Base-by-base conservation (phyloP, 306 rosid genomes). In the Inga oerstediana region DNA sequence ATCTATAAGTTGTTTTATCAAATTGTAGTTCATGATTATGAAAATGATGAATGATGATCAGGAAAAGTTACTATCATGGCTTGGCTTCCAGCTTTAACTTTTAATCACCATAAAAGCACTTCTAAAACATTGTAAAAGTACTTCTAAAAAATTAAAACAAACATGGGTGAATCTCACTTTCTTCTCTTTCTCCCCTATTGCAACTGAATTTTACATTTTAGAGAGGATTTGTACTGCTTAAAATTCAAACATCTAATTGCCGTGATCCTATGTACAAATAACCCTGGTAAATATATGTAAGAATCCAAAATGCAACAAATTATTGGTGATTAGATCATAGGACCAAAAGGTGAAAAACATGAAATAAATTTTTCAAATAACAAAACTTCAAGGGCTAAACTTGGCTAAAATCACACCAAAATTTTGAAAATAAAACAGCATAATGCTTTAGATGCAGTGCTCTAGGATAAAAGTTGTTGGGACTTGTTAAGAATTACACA, bases 401-500 rank as follows among this genome's bases (percentile, higher is more conserved):
- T 11, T 22, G 41, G 30, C 72, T 32, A 66, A 79, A 48, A 68
- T 11, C 30, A 64, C 45, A 70, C 51, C 41, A 88, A 85, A 80
- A 66, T 69, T 62, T 32, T 30, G 56, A 82, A 71, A 54, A 51
- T 68, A 82, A 10, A 19, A 70, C 64, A 66, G n/a, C 76, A 72
- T n/a, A 41, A 27, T 27, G 30, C 49, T 72, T 81, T 6, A 58
- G n/a, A 27, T 11, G 48, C 34, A 8, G 71, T 69, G 43, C 72
- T 64, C 79, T 84, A 80, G 30, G 74, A 72, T 51, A 79, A 34
- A 74, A 83, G 35, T 24, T 77, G 45, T 52, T 85, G 89, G 30
- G 30, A 27, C 30, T 27, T 27, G 30, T 27, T 27, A 27, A 27
- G 30, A 27, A 27, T 27, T 27, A 1, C 30, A 24, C 27, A 24